Evolutionary conservation across 2,329 filamentous ascomycete genomes (phyloP).

Genomic region (Bipolaris cookei): DNA sequence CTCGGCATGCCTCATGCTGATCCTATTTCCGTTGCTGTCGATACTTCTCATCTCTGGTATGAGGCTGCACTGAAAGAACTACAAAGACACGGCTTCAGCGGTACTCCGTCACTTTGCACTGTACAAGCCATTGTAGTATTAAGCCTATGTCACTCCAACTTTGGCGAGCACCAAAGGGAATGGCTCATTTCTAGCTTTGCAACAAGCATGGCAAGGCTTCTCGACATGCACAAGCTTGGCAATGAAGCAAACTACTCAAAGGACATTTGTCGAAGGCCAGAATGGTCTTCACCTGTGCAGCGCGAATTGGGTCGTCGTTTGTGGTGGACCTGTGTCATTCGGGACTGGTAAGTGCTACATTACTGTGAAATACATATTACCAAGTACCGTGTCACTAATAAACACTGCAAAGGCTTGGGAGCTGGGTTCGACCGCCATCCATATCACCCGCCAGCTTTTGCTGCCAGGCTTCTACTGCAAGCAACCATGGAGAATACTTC

Average conservation of each 20-base stretch:
- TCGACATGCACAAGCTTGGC: conserved; percentile 22
- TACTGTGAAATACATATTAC: neutral
- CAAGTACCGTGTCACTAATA: neutral
- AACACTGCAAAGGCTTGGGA: conserved; percentile 12
- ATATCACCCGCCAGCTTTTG: conserved; percentile 20
- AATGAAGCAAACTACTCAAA: conserved; percentile 11
- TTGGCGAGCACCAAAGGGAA: conserved; percentile 20
- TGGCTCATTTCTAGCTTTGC: conserved; percentile 20
- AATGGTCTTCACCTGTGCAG: conserved; percentile 13
- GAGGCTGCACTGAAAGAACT: conserved; percentile 20
- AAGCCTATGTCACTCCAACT: conserved; percentile 17
- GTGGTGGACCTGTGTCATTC: conserved; percentile 22
- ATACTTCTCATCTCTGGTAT: conserved; percentile 19
- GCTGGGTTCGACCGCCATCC: conserved; percentile 18
- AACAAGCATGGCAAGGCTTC: conserved; percentile 16
- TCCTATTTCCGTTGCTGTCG: conserved; percentile 9
- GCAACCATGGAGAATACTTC: conserved; percentile 6
- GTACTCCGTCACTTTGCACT: conserved; percentile 5
- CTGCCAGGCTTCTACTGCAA: conserved; percentile 15
- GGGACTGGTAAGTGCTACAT: conserved; percentile 13
- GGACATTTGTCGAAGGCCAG: conserved; percentile 13
- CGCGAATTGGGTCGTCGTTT: conserved; percentile 16
- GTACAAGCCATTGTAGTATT: conserved; percentile 18
- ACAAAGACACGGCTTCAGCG: conserved; percentile 9
- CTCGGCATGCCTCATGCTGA: conserved; percentile 7